Percentiles rank a stretch among this genome's conserved stretches.
phyloP scores from a whole-genome alignment of 2,329 filamentous ascomycete genomes.

The Fusarium sp. region DNA sequence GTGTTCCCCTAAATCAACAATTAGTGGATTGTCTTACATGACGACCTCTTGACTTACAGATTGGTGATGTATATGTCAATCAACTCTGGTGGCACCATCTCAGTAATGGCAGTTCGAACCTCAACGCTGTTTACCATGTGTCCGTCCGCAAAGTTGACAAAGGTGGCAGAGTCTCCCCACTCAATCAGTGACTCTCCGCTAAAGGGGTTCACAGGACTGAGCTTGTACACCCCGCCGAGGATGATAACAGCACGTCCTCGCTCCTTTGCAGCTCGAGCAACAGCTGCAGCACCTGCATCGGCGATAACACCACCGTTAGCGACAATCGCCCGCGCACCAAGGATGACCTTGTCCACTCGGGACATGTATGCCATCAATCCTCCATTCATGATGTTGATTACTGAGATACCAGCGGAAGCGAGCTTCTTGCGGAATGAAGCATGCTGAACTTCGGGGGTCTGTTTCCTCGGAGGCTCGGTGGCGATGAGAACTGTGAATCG shows the following conservation, averaged over 20 bases:
- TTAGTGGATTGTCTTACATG: background rate
- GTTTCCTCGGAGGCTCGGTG: constrained; percentile 66
- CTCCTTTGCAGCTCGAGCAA: constrained; percentile 86
- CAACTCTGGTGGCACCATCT: constrained; percentile 82
- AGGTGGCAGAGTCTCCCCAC: constrained; percentile 83
- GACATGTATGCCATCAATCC: constrained; percentile 95
- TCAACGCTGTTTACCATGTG: constrained; percentile 82
- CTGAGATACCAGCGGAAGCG: constrained; percentile 79
- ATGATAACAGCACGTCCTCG: constrained; percentile 89
- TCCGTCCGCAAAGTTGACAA: constrained; percentile 83
- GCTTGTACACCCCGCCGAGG: constrained; percentile 91
- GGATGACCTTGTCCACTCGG: constrained; percentile 92
- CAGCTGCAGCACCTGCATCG: constrained; percentile 83
- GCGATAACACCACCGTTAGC: constrained; percentile 89
- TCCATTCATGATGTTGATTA: constrained; percentile 86
- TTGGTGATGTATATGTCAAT: constrained; percentile 90
- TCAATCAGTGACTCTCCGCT: constrained; percentile 86
- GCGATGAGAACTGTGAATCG: constrained; percentile 92
- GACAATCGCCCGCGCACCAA: constrained; percentile 87
- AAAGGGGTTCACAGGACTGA: constrained; percentile 90
- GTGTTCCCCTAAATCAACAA: constrained; percentile 65
- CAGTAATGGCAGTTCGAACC: constrained; percentile 82
- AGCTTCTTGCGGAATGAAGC: constrained; percentile 80
- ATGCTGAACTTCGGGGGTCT: constrained; percentile 56
- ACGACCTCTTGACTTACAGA: constrained; percentile 56